Evolutionary conservation across 2,329 filamentous ascomycete species (phyloP).

Genomic region (Thielaviopsis populi): DNA sequence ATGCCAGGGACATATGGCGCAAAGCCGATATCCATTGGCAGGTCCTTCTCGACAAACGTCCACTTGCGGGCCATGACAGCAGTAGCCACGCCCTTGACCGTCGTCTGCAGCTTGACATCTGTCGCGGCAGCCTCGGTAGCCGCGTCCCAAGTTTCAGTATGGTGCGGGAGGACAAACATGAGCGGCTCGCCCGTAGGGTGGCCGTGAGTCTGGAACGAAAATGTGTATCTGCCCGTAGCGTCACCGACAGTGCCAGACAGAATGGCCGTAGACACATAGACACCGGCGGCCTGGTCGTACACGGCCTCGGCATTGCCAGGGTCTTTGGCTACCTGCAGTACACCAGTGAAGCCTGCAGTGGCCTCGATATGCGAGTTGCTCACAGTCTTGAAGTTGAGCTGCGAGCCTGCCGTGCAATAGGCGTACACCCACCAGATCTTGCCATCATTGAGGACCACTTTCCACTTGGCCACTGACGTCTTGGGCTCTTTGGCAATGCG

Average conservation of each 20-base stretch:
- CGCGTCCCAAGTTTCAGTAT: slow-evolving; percentile 57
- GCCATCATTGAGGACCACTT: slow-evolving; percentile 54
- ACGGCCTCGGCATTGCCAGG: slow-evolving; percentile 45
- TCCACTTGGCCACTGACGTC: slow-evolving; percentile 59
- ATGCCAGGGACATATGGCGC: slow-evolving; percentile 54
- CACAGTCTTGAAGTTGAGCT: slow-evolving; percentile 51
- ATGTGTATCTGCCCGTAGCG: slow-evolving; percentile 51
- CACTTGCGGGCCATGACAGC: slow-evolving; percentile 58
- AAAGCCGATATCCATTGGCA: slow-evolving; percentile 63
- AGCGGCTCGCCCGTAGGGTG: slow-evolving; percentile 44
- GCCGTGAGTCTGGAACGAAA: slow-evolving; percentile 60
- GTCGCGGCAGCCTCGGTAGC: slow-evolving; percentile 35
- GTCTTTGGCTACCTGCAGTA: slow-evolving; percentile 71
- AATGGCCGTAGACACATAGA: slow-evolving; percentile 51
- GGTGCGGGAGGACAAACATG: slow-evolving; percentile 84
- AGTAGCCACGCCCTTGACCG: slow-evolving; percentile 69
- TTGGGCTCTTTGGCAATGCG: slow-evolving; percentile 41
- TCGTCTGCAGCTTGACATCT: slow-evolving; percentile 53
- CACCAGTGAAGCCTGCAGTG: slow-evolving; percentile 54
- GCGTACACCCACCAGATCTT: slow-evolving; percentile 71
- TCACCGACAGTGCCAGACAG: slow-evolving; percentile 49
- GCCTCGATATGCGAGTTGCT: slow-evolving; percentile 53
- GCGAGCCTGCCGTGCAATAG: slow-evolving; percentile 40
- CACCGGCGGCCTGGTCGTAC: slow-evolving; percentile 62
- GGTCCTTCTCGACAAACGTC: slow-evolving; percentile 59